Evolutionary conservation across 176 grass and related monocot genomes (phyloP).

Genomic region (Eleusine indica): DNA sequence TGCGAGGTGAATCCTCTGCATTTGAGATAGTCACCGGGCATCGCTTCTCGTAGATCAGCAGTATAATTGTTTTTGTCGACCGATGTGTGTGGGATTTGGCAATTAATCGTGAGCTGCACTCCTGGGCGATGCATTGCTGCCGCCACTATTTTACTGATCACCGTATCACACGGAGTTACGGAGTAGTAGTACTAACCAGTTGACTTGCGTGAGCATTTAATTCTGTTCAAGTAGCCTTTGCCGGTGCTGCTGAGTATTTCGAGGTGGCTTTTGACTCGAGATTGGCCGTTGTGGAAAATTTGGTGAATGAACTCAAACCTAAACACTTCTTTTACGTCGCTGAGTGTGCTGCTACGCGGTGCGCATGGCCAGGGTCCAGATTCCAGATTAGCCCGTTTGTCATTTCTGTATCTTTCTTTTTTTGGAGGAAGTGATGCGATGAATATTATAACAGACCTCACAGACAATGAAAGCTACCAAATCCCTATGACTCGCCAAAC

Average conservation of each 20-base stretch:
- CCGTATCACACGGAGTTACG: neutral
- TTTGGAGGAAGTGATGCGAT: neutral
- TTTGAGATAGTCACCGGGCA: neutral
- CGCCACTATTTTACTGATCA: neutral
- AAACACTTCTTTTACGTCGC: neutral
- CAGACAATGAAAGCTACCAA: too few species aligned
- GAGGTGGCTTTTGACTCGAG: constrained; percentile 12
- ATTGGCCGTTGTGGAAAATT: constrained; percentile 6
- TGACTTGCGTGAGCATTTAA: neutral
- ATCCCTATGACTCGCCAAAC: too few species aligned
- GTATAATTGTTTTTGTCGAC: constrained; percentile 30
- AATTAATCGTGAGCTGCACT: neutral
- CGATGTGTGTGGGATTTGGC: constrained; percentile 24
- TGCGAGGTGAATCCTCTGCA: constrained; percentile 4
- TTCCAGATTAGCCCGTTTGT: too few species aligned
- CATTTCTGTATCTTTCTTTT: neutral
- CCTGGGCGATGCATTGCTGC: neutral
- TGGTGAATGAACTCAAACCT: neutral
- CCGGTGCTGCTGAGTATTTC: neutral
- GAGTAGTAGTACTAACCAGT: neutral
- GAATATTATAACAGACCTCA: neutral
- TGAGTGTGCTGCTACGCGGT: too few species aligned
- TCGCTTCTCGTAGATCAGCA: neutral
- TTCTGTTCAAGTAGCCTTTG: neutral
- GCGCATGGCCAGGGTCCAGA: too few species aligned